phyloP scores from a whole-genome alignment of 352 stramenopile species.

The Globisporangium rhizosaccharum region DNA sequence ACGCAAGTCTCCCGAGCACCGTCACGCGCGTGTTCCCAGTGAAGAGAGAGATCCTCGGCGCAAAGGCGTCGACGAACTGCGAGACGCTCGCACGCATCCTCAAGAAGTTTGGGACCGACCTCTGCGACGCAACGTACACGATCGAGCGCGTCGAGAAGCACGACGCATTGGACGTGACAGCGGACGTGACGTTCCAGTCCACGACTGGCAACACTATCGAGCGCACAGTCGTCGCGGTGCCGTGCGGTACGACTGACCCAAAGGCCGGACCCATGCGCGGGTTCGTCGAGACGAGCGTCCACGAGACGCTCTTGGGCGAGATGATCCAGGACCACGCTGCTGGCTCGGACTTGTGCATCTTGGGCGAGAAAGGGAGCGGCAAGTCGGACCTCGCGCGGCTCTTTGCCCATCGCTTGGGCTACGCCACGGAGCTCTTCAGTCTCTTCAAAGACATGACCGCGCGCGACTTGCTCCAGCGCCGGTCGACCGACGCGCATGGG shows the following conservation, averaged over 20 bases:
- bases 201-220: constrained; percentile 1
- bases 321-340: constrained; percentile 83
- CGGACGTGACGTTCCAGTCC: constrained; percentile 20
- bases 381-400: constrained; percentile 72
- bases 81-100: constrained; percentile 54
- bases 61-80: constrained; percentile 33
- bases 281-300: constrained; percentile 58
- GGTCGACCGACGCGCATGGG: constrained; percentile 79
- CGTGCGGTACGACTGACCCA: constrained; percentile 33
- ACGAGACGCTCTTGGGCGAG: constrained; percentile 37
- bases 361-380: constrained; percentile 78
- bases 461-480: constrained; percentile 88
- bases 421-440: constrained; percentile 86
- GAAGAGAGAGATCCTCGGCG: constrained; percentile 34
- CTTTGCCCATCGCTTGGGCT: constrained; percentile 72
- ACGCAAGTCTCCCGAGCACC: constrained; percentile 25
- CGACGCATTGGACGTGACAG: constrained; percentile 12
- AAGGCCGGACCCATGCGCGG: constrained; percentile 22
- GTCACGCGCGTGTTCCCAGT: constrained; percentile 59
- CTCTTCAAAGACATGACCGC: constrained; percentile 93
- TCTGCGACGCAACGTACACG: constrained; percentile 25
- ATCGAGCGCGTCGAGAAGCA: constrained; percentile 32
- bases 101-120: constrained; percentile 29
- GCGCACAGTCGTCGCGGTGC: constrained; percentile 23
- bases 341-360: constrained; percentile 70